phyloP scores from a whole-genome alignment of 345 rosid species.

The Euphorbia pulcherrima region DNA sequence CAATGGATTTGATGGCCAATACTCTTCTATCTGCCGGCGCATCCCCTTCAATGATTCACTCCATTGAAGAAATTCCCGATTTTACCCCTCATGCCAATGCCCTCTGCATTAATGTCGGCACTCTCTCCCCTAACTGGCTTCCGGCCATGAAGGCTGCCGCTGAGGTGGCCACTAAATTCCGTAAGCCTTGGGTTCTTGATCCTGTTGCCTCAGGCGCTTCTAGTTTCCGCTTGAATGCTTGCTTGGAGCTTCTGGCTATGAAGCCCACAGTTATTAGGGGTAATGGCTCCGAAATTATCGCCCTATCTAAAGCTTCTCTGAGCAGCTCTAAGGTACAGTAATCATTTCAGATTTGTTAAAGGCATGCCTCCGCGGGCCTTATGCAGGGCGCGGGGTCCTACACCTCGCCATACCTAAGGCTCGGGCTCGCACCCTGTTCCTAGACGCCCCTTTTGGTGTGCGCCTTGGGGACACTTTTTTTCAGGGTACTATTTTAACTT shows the following conservation, averaged over 20 bases:
- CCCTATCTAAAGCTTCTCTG: slow-evolving; percentile 57
- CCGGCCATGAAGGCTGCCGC: slow-evolving; percentile 78
- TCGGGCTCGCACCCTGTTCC: too few species aligned
- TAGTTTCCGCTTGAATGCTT: slow-evolving; percentile 59
- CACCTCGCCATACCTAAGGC: too few species aligned
- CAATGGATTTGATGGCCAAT: slow-evolving; percentile 89
- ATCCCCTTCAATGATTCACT: slow-evolving; percentile 89
- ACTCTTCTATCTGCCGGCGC: slow-evolving; percentile 84
- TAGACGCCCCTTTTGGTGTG: too few species aligned
- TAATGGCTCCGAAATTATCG: slow-evolving; percentile 77
- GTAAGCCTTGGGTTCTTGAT: slow-evolving; percentile 85
- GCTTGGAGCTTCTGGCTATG: slow-evolving; percentile 61
- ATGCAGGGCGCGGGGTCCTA: too few species aligned
- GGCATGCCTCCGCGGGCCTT: too few species aligned
- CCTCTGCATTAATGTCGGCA: slow-evolving; percentile 74
- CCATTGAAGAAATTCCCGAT: slow-evolving; percentile 59
- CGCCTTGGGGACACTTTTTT: too few species aligned
- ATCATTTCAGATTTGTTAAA: too few species aligned
- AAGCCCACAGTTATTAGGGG: slow-evolving; percentile 76
- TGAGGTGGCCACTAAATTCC: slow-evolving; percentile 34
- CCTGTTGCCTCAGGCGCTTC: slow-evolving; percentile 90
- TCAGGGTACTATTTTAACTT: too few species aligned
- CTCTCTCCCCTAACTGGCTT: slow-evolving; percentile 67
- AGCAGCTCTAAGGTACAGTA: slow-evolving; percentile 53
- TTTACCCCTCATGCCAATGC: slow-evolving; percentile 65